Evolutionary conservation across 2,329 filamentous ascomycete genomes (phyloP), one percentile per base, ranked within the genome.

Genomic region (Xylariaceae sp.): DNA sequence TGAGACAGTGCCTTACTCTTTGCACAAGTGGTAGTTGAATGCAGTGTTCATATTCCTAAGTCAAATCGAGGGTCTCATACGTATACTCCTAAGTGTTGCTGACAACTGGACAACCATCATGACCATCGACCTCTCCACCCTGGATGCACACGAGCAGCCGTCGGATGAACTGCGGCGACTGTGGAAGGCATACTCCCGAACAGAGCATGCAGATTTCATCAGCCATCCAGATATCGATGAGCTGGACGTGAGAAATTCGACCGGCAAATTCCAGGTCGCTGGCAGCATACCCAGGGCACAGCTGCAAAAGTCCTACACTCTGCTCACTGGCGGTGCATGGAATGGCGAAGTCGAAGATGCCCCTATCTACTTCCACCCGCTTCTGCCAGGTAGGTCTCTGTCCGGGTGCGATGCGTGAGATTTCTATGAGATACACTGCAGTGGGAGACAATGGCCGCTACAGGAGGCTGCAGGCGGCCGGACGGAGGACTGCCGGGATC

Each of bases 111-210:
- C 4, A 31, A 31, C 44, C 11, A 58, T 42, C 22, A 77, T 77
- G 75, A 69, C 70, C 1, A 63, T 71, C 31, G 71, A 75, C 50
- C 71, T 78, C 31, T 71, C 68, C 22, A 74, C 77, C 17, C 74
- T 92, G 2, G 88, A 96, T 70, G 86, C 91, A 28, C 83, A 93
- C 67, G 84, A 90, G 69, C 84, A 86, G 61, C 89, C 91, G 1
- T 89, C 91, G 3, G 82, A 85, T 12, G 70, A 76, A 45, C 76
- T 97, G 59, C 84, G 86, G 55, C 73, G 79, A 42, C 73, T 84
- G 48, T 97, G 90, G 81, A 96, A 96, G 69, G 73, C 73, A 40
- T 90, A 87, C 61, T 83, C 87, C 19, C 86, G 81, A 57, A 76
- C 82, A 36, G 79, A 84, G 0, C 69, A 77, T 3, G 62, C 71